Evolutionary conservation across 2,329 filamentous ascomycete genomes (phyloP).

Genomic region (Sarocladiaceae sp.): DNA sequence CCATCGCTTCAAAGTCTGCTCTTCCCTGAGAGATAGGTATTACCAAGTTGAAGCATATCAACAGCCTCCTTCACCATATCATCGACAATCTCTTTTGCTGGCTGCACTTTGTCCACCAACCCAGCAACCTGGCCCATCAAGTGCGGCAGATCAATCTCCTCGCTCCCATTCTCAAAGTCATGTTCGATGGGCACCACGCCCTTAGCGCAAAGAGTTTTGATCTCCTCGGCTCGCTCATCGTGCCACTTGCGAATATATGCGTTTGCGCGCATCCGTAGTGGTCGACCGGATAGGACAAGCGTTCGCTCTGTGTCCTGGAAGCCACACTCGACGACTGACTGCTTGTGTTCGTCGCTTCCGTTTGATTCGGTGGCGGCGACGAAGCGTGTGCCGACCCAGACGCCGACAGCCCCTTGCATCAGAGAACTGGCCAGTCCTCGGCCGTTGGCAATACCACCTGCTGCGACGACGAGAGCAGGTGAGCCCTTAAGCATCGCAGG

Average conservation of each 20-base stretch:
- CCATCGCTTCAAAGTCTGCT: slow-evolving; percentile 34
- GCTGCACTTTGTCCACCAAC: slow-evolving; percentile 70
- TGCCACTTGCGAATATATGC: slow-evolving; percentile 85
- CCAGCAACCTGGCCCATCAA: slow-evolving; percentile 93
- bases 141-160: slow-evolving; percentile 74
- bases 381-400: slow-evolving; percentile 94
- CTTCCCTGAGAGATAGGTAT: slow-evolving; percentile 50
- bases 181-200: slow-evolving; percentile 79
- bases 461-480: slow-evolving; percentile 77
- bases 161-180: slow-evolving; percentile 77
- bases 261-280: slow-evolving; percentile 75
- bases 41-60: slow-evolving; percentile 59
- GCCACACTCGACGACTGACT: slow-evolving; percentile 72
- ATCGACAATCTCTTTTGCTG: slow-evolving; percentile 77
- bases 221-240: slow-evolving; percentile 60
- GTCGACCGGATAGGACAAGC: slow-evolving; percentile 76
- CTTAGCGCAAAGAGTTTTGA: slow-evolving; percentile 68
- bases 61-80: slow-evolving; percentile 83
- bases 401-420: slow-evolving; percentile 83
- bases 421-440: slow-evolving; percentile 74
- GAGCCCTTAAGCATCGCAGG: slow-evolving; percentile 65
- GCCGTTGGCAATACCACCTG: slow-evolving; percentile 83
- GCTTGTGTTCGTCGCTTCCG: slow-evolving; percentile 78
- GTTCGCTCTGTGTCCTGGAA: slow-evolving; percentile 81
- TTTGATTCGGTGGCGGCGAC: slow-evolving; percentile 79